Evolutionary conservation across 2,329 filamentous ascomycete genomes (phyloP).

Genomic region (Cercospora sojina): DNA sequence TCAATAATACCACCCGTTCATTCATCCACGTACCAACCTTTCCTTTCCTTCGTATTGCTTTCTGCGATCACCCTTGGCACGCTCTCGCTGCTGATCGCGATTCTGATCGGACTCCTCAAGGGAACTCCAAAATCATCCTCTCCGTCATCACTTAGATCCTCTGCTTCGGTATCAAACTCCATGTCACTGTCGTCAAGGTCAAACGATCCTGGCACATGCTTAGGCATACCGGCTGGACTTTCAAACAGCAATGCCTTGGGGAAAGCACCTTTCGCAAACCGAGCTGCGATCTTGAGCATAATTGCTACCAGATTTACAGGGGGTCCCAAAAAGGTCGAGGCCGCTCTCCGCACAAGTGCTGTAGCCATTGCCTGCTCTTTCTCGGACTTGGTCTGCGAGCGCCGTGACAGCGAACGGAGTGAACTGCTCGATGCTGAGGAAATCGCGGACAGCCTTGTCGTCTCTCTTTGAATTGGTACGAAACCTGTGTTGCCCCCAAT

Average conservation of each 20-base stretch:
- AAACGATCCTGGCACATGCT: constrained; percentile 63
- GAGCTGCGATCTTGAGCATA: constrained; percentile 78
- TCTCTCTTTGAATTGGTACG: constrained; percentile 42
- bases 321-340: constrained; percentile 74
- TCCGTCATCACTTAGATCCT: constrained; percentile 3
- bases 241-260: constrained; percentile 30
- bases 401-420: constrained; percentile 21
- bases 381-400: background rate
- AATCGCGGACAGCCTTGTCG: constrained; percentile 42
- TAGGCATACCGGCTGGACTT: constrained; percentile 38
- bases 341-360: constrained; percentile 70
- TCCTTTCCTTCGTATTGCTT: background rate
- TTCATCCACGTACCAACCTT: background rate
- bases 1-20: background rate
- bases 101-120: constrained; percentile 37
- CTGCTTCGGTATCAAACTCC: constrained; percentile 43
- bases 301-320: constrained; percentile 74
- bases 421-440: constrained; percentile 28
- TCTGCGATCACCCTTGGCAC: constrained; percentile 12
- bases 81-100: constrained; percentile 23
- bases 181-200: constrained; percentile 56
- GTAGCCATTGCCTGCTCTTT: constrained; percentile 26
- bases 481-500: constrained; percentile 33
- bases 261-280: constrained; percentile 58
- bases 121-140: constrained; percentile 60